phyloP scores from a whole-genome alignment of 495 filamentous ascomycete species.

The Ramalina peruviana region DNA sequence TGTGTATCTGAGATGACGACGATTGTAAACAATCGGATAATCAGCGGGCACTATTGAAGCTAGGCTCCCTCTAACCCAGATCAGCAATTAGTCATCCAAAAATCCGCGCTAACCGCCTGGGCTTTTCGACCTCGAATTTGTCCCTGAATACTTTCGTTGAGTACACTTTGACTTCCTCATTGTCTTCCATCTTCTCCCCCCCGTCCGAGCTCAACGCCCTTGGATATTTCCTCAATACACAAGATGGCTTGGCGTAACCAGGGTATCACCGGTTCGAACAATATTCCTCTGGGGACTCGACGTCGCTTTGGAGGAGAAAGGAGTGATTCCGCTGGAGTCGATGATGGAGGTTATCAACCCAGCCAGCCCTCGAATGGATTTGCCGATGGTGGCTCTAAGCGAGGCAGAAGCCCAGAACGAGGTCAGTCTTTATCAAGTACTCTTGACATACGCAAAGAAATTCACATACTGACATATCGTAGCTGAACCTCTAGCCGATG shows the following conservation, averaged over 20 bases:
- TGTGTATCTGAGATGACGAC: too few species aligned
- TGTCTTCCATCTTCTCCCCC: too few species aligned
- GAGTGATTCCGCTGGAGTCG: constrained; percentile 34
- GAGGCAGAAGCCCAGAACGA: constrained; percentile 62
- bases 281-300: constrained; percentile 79
- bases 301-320: constrained; percentile 61
- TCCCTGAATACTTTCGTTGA: too few species aligned
- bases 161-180: too few species aligned
- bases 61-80: too few species aligned
- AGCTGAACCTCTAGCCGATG: constrained; percentile 50
- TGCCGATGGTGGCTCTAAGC: constrained; percentile 41
- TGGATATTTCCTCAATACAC: neutral
- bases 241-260: constrained; percentile 85
- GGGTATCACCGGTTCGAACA: constrained; percentile 97
- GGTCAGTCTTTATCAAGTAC: constrained; percentile 25
- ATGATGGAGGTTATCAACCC: constrained; percentile 47
- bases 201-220: too few species aligned
- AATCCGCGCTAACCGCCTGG: too few species aligned
- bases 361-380: constrained; percentile 33
- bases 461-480: constrained; percentile 1
- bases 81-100: too few species aligned
- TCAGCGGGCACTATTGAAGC: too few species aligned
- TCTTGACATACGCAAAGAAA: neutral
- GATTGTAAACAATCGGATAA: too few species aligned
- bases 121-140: too few species aligned